Evolutionary conservation across 441 rosid species (phyloP).

Genomic region (Adansonia rubrostipa): DNA sequence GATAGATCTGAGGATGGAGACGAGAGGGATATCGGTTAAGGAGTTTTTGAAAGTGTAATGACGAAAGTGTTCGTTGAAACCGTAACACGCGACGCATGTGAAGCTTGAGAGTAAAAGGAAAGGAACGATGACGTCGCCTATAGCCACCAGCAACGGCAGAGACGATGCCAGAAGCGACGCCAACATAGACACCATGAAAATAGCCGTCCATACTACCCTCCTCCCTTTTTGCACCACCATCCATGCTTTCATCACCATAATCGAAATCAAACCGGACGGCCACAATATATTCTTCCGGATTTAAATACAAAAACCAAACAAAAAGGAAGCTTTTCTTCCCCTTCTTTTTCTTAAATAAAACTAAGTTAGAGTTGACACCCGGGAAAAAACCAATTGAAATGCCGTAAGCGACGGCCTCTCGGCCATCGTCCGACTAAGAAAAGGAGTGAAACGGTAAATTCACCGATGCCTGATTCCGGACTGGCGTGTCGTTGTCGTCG

Average conservation of each 20-base stretch:
- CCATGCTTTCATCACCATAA: slow-evolving; percentile 54
- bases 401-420: slow-evolving; percentile 27
- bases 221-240: slow-evolving; percentile 66
- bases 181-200: slow-evolving; percentile 87
- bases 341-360: neutral
- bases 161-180: slow-evolving; percentile 84
- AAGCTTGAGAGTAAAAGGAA: slow-evolving; percentile 64
- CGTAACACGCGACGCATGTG: slow-evolving; percentile 71
- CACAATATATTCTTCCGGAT: slow-evolving; percentile 13
- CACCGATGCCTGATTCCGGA: neutral
- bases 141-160: slow-evolving; percentile 76
- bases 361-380: slow-evolving; percentile 37
- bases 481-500: neutral
- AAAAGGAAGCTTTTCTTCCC: neutral
- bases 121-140: slow-evolving; percentile 66
- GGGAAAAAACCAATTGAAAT: slow-evolving; percentile 22
- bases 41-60: slow-evolving; percentile 73
- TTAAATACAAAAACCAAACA: neutral
- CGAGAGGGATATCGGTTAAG: slow-evolving; percentile 74
- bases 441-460: slow-evolving; percentile 10
- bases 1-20: slow-evolving; percentile 81
- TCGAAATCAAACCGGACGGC: slow-evolving; percentile 23
- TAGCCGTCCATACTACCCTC: slow-evolving; percentile 65
- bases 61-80: slow-evolving; percentile 56
- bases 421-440: slow-evolving; percentile 36